These are phyloP conservation scores for Lycium barbarum DNA, from an alignment of 257 asterid species.

Conservation along the genomic window DNA sequence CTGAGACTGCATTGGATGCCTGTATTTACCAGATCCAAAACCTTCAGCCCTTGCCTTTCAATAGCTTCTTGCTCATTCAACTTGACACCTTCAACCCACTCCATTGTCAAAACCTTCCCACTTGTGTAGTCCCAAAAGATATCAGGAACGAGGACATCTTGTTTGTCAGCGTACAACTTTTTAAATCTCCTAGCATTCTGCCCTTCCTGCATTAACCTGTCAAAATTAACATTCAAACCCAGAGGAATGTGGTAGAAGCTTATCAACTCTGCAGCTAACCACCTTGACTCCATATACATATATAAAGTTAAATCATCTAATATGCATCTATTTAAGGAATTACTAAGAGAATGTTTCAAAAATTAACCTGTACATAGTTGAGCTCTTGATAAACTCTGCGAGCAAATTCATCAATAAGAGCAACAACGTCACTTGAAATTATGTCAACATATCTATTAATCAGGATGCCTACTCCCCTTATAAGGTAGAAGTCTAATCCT, in stretches of 20 bases:
- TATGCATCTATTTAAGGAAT: conserved; percentile 17
- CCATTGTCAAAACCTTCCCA: conserved; percentile 96
- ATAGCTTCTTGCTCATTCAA: conserved; percentile 92
- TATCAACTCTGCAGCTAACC: conserved; percentile 17
- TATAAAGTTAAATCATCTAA: conserved; percentile 6
- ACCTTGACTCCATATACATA: background rate
- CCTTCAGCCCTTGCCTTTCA: conserved; percentile 94
- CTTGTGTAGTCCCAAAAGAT: conserved; percentile 98
- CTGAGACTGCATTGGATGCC: conserved; percentile 98
- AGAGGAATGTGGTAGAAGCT: conserved; percentile 34
- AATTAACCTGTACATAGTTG: conserved; percentile 92
- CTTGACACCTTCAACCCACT: conserved; percentile 98
- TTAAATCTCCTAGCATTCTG: conserved; percentile 97
- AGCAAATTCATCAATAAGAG: conserved; percentile 96
- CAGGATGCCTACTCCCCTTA: conserved; percentile 84
- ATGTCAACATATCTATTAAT: conserved; percentile 80
- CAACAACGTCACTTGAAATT: conserved; percentile 83
- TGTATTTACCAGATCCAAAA: conserved; percentile 91
- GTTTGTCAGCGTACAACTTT: conserved; percentile 93
- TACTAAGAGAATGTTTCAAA: conserved; percentile 26
- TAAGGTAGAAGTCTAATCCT: conserved; percentile 88
- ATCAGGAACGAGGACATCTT: conserved; percentile 96
- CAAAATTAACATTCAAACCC: conserved; percentile 66
- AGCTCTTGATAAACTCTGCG: conserved; percentile 98
- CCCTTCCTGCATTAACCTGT: conserved; percentile 91